Conservation (phyloP, 2,329 filamentous ascomycete species). For the Cadophora malorum region DNA sequence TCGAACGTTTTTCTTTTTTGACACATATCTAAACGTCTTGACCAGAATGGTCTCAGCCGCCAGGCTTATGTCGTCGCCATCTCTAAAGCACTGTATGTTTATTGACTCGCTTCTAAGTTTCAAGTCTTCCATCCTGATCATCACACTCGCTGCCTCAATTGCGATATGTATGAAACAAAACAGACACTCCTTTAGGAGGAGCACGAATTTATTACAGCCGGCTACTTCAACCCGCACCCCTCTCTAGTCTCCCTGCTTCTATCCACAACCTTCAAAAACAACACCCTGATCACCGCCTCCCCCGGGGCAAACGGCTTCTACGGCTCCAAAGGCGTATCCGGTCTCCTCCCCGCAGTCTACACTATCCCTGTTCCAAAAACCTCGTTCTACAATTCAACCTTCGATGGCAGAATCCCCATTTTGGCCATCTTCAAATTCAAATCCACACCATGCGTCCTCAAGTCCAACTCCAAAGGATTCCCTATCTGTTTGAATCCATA, state of each 20-base stretch:
- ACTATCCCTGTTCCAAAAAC: constrained; percentile 57
- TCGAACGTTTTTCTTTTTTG: too few relatives aligned
- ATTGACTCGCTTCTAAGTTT: too few relatives aligned
- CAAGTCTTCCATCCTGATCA: too few relatives aligned
- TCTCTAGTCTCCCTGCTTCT: constrained; percentile 82
- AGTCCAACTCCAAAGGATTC: constrained; percentile 19
- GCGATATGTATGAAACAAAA: too few relatives aligned
- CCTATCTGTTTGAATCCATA: constrained; percentile 49
- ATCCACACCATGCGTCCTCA: constrained; percentile 23
- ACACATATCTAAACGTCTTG: too few relatives aligned
- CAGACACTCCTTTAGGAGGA: too few relatives aligned
- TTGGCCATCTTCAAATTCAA: constrained; percentile 24
- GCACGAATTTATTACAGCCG: constrained; percentile 65
- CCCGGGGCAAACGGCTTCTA: constrained; percentile 97
- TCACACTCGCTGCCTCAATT: too few relatives aligned
- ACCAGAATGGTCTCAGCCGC: too few relatives aligned
- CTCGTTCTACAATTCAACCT: background rate
- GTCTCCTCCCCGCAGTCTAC: constrained; percentile 90
- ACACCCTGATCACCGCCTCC: constrained; percentile 89
- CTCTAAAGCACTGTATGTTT: too few relatives aligned
- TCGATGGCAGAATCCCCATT: constrained; percentile 25
- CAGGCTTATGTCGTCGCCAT: too few relatives aligned
- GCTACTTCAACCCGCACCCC: constrained; percentile 97
- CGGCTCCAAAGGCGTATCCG: constrained; percentile 83
- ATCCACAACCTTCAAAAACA: constrained; percentile 69